These are phyloP conservation scores for Acaromyces ingoldii DNA, from an alignment of 1,284 basidiomycete genomes.

Conservation along the genomic window DNA sequence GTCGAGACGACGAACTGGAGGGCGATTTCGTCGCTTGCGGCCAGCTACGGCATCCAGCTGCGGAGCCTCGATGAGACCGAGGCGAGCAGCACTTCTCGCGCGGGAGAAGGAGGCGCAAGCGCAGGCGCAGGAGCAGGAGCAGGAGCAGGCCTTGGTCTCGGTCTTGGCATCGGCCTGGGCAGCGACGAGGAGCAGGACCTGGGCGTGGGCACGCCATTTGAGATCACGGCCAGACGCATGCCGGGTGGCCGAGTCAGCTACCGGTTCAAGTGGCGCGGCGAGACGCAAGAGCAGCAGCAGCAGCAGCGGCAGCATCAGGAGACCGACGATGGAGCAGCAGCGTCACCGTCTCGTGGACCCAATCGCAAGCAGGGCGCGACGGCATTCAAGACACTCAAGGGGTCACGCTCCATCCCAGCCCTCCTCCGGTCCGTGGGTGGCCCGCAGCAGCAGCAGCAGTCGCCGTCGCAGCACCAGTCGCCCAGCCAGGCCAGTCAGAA, in stretches of 20 bases:
- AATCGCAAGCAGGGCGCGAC: too few species aligned
- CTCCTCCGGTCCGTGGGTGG: too few species aligned
- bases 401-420: neutral
- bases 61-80: slow-evolving; percentile 7
- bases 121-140: too few species aligned
- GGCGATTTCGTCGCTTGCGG: slow-evolving; percentile 34
- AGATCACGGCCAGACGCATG: slow-evolving; percentile 28
- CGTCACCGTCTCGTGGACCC: too few species aligned
- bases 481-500: too few species aligned
- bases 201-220: slow-evolving; percentile 29
- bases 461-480: too few species aligned
- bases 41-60: slow-evolving; percentile 30
- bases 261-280: slow-evolving; percentile 19
- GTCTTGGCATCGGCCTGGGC: slow-evolving; percentile 4
- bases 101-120: too few species aligned
- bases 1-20: slow-evolving; percentile 45
- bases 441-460: too few species aligned
- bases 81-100: too few species aligned
- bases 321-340: too few species aligned
- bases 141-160: neutral
- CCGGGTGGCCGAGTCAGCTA: slow-evolving; percentile 28
- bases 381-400: neutral
- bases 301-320: neutral
- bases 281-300: neutral
- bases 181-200: slow-evolving; percentile 17